Percentiles rank a stretch among this genome's conserved stretches.
Conservation (phyloP, 495 filamentous ascomycete genomes). For the Penicillium turbatum region DNA sequence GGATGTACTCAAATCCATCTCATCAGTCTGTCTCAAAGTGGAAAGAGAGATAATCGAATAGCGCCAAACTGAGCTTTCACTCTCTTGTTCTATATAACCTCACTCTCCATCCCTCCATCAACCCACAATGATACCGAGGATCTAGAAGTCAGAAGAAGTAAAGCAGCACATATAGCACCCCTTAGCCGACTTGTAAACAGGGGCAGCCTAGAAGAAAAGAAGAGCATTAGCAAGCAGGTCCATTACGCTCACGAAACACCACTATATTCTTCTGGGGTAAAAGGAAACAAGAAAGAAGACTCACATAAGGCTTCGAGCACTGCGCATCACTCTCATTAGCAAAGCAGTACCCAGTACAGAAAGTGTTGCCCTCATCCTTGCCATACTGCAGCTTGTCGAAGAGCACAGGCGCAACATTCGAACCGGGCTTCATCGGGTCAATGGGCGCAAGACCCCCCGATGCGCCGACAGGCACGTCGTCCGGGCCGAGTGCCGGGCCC, state of each 20-base stretch:
- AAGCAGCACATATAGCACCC: constrained; percentile 24
- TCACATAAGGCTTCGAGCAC: constrained; percentile 20
- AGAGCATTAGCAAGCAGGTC: constrained; percentile 1
- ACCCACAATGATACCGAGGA: neutral
- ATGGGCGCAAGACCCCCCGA: constrained; percentile 14
- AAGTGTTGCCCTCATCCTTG: constrained; percentile 24
- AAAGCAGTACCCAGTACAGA: constrained; percentile 27
- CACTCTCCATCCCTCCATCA: too few relatives aligned
- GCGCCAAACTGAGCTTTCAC: neutral
- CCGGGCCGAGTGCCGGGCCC: neutral
- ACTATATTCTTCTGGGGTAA: neutral
- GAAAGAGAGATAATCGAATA: neutral
- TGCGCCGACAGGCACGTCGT: neutral
- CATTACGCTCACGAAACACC: too few relatives aligned
- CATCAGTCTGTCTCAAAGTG: neutral
- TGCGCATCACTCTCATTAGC: constrained; percentile 8
- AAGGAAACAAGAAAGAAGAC: constrained; percentile 9
- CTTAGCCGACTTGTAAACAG: constrained; percentile 9
- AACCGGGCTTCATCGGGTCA: constrained; percentile 11
- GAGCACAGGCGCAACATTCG: constrained; percentile 14
- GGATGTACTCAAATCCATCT: neutral
- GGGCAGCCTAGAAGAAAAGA: constrained; percentile 6
- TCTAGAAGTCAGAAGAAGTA: constrained; percentile 22
- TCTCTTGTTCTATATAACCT: too few relatives aligned
- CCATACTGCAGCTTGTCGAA: constrained; percentile 7